These are phyloP conservation scores for Populus trichocarpa DNA, from an alignment of 441 rosid genomes.

Conservation along the genomic window DNA sequence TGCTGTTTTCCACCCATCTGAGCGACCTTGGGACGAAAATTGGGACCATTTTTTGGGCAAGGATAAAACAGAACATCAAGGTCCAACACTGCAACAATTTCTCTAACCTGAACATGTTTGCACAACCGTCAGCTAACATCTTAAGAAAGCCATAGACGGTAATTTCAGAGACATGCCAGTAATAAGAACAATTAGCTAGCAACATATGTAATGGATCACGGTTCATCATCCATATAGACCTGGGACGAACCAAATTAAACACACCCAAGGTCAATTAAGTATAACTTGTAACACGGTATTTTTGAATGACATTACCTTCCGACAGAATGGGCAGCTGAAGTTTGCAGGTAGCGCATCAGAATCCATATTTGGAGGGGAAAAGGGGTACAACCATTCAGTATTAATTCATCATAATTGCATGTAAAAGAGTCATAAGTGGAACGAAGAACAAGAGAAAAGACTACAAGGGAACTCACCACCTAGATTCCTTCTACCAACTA, in stretches of 20 bases:
- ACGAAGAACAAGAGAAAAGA: neutral
- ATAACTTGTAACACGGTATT: neutral
- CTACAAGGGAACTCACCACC: neutral
- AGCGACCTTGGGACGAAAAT: conserved; percentile 71
- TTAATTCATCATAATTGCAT: conserved; percentile 17
- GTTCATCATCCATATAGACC: neutral
- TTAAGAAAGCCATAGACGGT: conserved; percentile 7
- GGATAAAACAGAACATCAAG: conserved; percentile 90
- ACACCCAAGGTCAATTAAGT: neutral
- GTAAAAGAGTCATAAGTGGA: conserved; percentile 1
- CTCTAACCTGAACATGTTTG: conserved; percentile 63
- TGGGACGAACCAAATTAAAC: neutral
- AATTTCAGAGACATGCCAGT: conserved; percentile 2
- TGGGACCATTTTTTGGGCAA: conserved; percentile 87
- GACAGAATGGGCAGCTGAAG: conserved; percentile 92
- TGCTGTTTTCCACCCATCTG: conserved; percentile 88
- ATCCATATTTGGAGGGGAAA: conserved; percentile 20
- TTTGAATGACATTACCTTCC: conserved; percentile 56
- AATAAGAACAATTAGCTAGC: neutral
- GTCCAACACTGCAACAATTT: conserved; percentile 84
- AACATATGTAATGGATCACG: neutral
- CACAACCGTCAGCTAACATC: conserved; percentile 19
- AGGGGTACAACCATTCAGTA: conserved; percentile 20
- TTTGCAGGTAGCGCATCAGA: conserved; percentile 25
- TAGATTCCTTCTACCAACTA: neutral